phyloP scores from a whole-genome alignment of 2,329 filamentous ascomycete species.

The Lecanicillium sp. region DNA sequence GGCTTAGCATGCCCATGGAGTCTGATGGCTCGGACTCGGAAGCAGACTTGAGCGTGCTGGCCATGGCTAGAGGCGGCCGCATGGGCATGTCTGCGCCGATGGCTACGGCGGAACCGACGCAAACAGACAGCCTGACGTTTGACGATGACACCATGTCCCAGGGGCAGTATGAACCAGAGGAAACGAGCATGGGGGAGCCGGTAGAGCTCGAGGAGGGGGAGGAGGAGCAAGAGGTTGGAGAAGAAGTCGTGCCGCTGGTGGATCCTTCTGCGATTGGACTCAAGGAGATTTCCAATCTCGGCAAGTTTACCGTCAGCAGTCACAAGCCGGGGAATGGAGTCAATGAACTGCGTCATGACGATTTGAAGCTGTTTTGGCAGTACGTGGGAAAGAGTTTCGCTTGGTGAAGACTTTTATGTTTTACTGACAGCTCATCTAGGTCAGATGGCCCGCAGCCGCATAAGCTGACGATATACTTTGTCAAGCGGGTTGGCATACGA shows the following conservation, averaged over 20 bases:
- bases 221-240: conserved; percentile 27
- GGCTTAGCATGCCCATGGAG: conserved; percentile 28
- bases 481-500: conserved; percentile 71
- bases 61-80: conserved; percentile 20
- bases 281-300: conserved; percentile 79
- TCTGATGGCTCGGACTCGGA: conserved; percentile 29
- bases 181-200: conserved; percentile 19
- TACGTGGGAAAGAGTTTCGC: conserved; percentile 33
- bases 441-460: conserved; percentile 82
- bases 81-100: background rate
- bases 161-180: conserved; percentile 16
- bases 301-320: conserved; percentile 74
- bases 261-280: conserved; percentile 47
- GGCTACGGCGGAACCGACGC: conserved; percentile 9
- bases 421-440: conserved; percentile 27
- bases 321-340: conserved; percentile 75
- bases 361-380: conserved; percentile 73
- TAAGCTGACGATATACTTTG: conserved; percentile 75
- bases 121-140: conserved; percentile 17
- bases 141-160: conserved; percentile 16
- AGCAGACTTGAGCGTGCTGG: conserved; percentile 28
- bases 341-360: conserved; percentile 65
- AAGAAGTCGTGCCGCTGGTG: conserved; percentile 36
- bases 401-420: too few relatives aligned
- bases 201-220: conserved; percentile 24